These are phyloP conservation scores for Trichoderma afroharzianum DNA, from an alignment of 2,329 filamentous ascomycete species.

Conservation along the genomic window DNA sequence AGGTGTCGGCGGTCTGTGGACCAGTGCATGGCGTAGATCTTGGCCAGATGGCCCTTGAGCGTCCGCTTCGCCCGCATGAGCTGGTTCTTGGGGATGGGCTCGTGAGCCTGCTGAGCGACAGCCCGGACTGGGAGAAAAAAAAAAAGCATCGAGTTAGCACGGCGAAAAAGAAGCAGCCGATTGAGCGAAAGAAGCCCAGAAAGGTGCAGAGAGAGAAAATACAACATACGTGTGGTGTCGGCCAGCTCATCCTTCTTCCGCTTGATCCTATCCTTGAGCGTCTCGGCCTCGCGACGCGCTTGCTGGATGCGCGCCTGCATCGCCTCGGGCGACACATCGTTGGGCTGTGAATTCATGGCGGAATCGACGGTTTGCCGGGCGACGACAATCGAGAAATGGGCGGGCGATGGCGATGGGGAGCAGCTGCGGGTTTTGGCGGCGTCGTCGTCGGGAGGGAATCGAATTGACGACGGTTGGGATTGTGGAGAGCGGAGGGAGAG, in stretches of 20 bases:
- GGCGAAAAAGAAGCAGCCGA: neutral
- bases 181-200: neutral
- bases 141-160: conserved; percentile 25
- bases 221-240: conserved; percentile 86
- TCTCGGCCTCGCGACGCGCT: conserved; percentile 95
- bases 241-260: conserved; percentile 99
- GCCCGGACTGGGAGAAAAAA: conserved; percentile 65
- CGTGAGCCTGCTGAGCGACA: conserved; percentile 88
- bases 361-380: conserved; percentile 18
- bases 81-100: conserved; percentile 82
- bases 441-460: conserved; percentile 26
- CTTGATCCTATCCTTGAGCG: conserved; percentile 97
- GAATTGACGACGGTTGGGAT: conserved; percentile 26
- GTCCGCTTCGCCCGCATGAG: conserved; percentile 97
- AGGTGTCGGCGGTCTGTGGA: conserved; percentile 96
- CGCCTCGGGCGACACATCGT: conserved; percentile 65
- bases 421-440: conserved; percentile 12
- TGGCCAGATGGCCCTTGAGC: conserved; percentile 94
- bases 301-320: conserved; percentile 93
- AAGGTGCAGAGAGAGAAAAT: neutral
- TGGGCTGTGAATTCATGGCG: conserved; percentile 55
- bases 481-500: conserved; percentile 34
- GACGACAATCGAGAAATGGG: conserved; percentile 17
- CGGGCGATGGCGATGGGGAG: conserved; percentile 14
- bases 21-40: conserved; percentile 99